phyloP scores from a whole-genome alignment of 2,329 filamentous ascomycete genomes.

The Aspergillus brunneoviolaceus region DNA sequence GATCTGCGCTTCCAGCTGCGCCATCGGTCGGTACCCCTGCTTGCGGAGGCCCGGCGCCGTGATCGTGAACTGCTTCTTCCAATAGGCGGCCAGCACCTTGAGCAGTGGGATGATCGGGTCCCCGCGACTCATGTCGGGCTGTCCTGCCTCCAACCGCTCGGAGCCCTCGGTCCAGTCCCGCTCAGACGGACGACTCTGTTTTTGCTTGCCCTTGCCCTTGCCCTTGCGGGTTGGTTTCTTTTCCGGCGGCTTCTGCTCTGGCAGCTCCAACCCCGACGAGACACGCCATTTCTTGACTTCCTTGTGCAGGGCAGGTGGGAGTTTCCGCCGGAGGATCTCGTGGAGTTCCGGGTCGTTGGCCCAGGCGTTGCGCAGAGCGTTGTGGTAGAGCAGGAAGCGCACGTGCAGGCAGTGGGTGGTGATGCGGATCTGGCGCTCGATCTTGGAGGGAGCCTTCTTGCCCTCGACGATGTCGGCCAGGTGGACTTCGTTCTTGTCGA shows the following conservation, averaged over 20 bases:
- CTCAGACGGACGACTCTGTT: slow-evolving; percentile 32
- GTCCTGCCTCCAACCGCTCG: slow-evolving; percentile 66
- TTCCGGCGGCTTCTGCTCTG: slow-evolving; percentile 41
- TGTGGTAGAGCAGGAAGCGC: slow-evolving; percentile 83
- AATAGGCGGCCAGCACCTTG: slow-evolving; percentile 75
- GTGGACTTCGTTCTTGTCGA: slow-evolving; percentile 56
- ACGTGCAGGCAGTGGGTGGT: slow-evolving; percentile 88
- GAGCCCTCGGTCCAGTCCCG: slow-evolving; percentile 74
- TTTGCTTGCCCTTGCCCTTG: slow-evolving; percentile 43
- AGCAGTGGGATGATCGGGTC: slow-evolving; percentile 79
- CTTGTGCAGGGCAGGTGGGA: slow-evolving; percentile 66
- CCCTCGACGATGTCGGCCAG: slow-evolving; percentile 60
- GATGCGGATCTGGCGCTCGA: slow-evolving; percentile 74
- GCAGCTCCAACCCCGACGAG: slow-evolving; percentile 61
- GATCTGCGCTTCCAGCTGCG: slow-evolving; percentile 70
- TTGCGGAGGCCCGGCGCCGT: slow-evolving; percentile 82
- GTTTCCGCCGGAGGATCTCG: slow-evolving; percentile 69
- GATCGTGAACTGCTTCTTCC: slow-evolving; percentile 79
- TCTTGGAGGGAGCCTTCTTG: slow-evolving; percentile 84
- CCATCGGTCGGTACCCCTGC: slow-evolving; percentile 79
- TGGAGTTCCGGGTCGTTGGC: slow-evolving; percentile 75
- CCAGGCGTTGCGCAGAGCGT: slow-evolving; percentile 81
- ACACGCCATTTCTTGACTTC: slow-evolving; percentile 73
- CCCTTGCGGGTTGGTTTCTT: slow-evolving; percentile 33
- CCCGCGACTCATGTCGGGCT: slow-evolving; percentile 74